These are phyloP conservation scores for Anethum foeniculum DNA, from an alignment of 140 eudicot genomes.

Conservation along the genomic window DNA sequence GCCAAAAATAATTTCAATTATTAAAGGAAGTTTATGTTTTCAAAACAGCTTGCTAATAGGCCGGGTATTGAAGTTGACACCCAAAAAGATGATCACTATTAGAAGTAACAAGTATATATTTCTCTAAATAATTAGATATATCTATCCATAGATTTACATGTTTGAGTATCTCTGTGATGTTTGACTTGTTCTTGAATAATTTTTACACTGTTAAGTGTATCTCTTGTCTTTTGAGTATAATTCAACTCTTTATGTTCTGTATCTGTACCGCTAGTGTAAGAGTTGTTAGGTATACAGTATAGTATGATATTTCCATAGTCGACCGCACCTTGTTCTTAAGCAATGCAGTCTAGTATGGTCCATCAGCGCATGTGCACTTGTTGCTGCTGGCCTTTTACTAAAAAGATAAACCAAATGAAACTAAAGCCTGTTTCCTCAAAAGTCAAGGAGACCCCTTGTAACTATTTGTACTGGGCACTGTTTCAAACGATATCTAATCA, in stretches of 20 bases:
- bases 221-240: neutral
- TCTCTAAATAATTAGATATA: no score
- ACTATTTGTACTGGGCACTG: neutral
- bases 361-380: neutral
- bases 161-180: neutral
- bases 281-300: no score
- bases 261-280: neutral
- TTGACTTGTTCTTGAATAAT: no score
- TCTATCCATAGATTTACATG: neutral
- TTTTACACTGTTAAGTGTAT: no score
- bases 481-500: neutral
- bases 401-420: neutral
- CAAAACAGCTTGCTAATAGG: neutral
- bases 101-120: no score
- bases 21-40: neutral
- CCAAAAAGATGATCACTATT: neutral
- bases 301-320: neutral
- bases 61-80: neutral
- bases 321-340: neutral
- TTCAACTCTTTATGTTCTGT: neutral
- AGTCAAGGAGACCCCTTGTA: neutral
- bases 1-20: neutral
- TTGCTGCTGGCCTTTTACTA: neutral
- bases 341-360: constrained; percentile 1
- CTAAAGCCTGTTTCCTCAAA: neutral